A percentile compares a stretch with the other conserved stretches of the same genome.
Conservation (phyloP, 129 eudicot species). For the Saposhnikovia divaricata region DNA sequence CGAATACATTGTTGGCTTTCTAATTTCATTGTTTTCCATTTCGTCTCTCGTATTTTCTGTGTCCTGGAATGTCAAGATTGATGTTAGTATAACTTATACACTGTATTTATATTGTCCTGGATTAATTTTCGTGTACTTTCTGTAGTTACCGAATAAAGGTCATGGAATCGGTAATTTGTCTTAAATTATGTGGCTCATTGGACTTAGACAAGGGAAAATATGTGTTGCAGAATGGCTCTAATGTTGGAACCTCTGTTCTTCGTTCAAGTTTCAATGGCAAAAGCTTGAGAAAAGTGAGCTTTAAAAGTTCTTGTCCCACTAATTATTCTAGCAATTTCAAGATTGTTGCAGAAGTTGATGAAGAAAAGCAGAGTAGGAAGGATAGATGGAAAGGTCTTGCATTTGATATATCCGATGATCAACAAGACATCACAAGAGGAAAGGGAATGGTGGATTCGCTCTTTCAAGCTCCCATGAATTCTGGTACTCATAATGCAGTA, state of each 20-base stretch:
- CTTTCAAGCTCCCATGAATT: constrained; percentile 58
- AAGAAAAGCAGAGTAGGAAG: constrained; percentile 39
- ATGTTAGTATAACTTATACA: neutral
- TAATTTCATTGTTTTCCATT: neutral
- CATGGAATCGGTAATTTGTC: constrained; percentile 2
- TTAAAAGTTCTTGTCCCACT: constrained; percentile 11
- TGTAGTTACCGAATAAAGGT: neutral
- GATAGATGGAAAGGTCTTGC: constrained; percentile 63
- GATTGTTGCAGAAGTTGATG: constrained; percentile 40
- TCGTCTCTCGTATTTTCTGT: neutral
- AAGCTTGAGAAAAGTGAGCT: constrained; percentile 22
- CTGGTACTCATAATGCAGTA: constrained; percentile 57
- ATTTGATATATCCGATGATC: constrained; percentile 46
- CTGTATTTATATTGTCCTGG: neutral
- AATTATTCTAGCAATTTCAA: constrained; percentile 14
- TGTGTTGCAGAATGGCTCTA: constrained; percentile 30
- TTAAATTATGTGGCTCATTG: neutral
- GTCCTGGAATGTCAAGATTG: neutral
- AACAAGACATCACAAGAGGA: constrained; percentile 63
- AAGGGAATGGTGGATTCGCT: constrained; percentile 69
- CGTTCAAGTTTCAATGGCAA: constrained; percentile 30
- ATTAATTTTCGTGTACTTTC: neutral
- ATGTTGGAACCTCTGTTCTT: constrained; percentile 19
- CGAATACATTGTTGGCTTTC: constrained; percentile 4
- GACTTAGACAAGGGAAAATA: neutral